These are phyloP conservation scores for Pleurotus tuoliensis DNA, from an alignment of 768 basidiomycete genomes.

Conservation along the genomic window DNA sequence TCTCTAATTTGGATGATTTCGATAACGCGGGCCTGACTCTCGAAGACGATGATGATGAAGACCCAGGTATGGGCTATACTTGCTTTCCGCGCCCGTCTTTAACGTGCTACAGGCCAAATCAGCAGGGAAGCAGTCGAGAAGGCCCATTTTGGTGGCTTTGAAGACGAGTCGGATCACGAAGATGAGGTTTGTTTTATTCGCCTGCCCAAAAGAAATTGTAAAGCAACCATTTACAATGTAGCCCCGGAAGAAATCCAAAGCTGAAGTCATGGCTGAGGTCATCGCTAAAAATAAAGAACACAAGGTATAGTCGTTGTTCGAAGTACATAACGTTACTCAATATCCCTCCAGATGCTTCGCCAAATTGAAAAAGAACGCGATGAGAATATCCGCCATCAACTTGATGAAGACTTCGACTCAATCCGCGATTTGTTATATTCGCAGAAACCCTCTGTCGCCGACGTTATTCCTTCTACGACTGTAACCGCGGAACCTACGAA, in stretches of 20 bases:
- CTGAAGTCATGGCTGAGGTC: slow-evolving; percentile 97
- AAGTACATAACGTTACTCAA: background rate
- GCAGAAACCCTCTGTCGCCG: slow-evolving; percentile 42
- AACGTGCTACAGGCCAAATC: slow-evolving; percentile 51
- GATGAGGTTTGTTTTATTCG: slow-evolving; percentile 15
- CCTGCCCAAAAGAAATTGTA: too few species aligned
- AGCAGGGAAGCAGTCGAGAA: slow-evolving; percentile 61
- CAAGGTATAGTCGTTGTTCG: slow-evolving; percentile 53
- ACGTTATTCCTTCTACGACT: slow-evolving; percentile 29
- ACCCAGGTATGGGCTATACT: slow-evolving; percentile 29
- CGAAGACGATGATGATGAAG: slow-evolving; percentile 58
- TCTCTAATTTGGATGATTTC: slow-evolving; percentile 83
- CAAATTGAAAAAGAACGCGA: slow-evolving; percentile 86
- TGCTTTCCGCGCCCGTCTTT: background rate
- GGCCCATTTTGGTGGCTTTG: slow-evolving; percentile 86
- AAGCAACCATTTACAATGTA: slow-evolving; percentile 20
- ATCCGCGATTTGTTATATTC: slow-evolving; percentile 72
- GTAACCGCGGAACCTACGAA: slow-evolving; percentile 12
- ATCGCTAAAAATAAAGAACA: slow-evolving; percentile 96
- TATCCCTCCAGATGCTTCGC: slow-evolving; percentile 58
- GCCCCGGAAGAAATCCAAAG: slow-evolving; percentile 89
- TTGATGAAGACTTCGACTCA: slow-evolving; percentile 84
- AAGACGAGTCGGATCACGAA: slow-evolving; percentile 54
- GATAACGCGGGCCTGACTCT: slow-evolving; percentile 62
- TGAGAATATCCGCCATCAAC: slow-evolving; percentile 78